Conservation (phyloP, 1,284 basidiomycete genomes). For the Rhodotorula sp. region DNA sequence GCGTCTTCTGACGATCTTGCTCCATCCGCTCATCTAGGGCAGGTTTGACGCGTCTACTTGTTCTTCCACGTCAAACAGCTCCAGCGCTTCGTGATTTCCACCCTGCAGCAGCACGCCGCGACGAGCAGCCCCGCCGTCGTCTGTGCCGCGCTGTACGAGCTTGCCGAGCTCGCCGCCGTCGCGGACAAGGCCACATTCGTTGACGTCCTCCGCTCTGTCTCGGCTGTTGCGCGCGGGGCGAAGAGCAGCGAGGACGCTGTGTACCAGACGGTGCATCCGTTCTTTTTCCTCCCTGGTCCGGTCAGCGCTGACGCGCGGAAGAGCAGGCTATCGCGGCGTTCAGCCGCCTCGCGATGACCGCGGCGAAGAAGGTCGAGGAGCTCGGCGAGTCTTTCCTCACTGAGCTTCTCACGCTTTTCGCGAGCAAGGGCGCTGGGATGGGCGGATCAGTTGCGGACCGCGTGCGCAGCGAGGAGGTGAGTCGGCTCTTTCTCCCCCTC, state of each 20-base stretch:
- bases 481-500: not conserved
- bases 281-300: not conserved
- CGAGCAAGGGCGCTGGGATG: not conserved
- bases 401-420: slow-evolving; percentile 21
- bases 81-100: slow-evolving; percentile 4
- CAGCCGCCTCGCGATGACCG: not conserved
- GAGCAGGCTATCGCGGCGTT: slow-evolving; percentile 4
- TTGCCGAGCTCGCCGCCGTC: slow-evolving; percentile 1
- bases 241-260: not conserved
- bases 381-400: slow-evolving; percentile 18
- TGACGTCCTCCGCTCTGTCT: not conserved
- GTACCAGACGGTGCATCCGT: not conserved
- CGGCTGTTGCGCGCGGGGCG: not conserved
- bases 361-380: slow-evolving; percentile 1
- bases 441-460: not conserved
- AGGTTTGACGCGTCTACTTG: rapidly evolving
- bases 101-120: slow-evolving; percentile 6
- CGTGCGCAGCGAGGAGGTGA: not conserved
- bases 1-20: slow-evolving; percentile 38
- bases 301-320: no score
- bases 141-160: slow-evolving; percentile 16
- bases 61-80: not conserved
- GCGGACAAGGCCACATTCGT: not conserved
- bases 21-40: no score
- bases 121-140: not conserved